These are phyloP conservation scores for Thalia dealbata DNA, from an alignment of 176 grass and related monocot species.

Conservation along the genomic window DNA sequence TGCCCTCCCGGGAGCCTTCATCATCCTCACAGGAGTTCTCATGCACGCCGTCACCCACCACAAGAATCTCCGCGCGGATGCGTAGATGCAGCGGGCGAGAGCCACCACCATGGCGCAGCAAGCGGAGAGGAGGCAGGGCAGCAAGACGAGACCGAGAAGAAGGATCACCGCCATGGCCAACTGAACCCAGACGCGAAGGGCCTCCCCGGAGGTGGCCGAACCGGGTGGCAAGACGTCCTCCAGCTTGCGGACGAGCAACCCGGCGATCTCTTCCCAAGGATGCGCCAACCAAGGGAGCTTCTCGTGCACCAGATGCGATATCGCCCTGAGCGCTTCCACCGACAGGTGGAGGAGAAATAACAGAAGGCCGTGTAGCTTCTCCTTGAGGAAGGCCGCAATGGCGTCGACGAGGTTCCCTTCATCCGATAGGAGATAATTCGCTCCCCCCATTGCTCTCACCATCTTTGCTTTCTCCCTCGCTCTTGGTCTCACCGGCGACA, in stretches of 20 bases:
- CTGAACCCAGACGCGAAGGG: background rate
- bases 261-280: background rate
- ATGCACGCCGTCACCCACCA: background rate
- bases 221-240: background rate
- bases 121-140: too few species aligned
- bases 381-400: too few species aligned
- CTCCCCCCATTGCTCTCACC: too few species aligned
- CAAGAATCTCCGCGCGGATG: background rate
- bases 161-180: background rate
- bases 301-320: background rate
- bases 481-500: too few species aligned
- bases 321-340: too few species aligned
- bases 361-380: too few species aligned
- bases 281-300: background rate
- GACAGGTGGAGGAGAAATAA: too few species aligned
- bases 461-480: too few species aligned
- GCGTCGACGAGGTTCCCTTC: too few species aligned
- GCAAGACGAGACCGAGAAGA: too few species aligned
- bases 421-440: too few species aligned
- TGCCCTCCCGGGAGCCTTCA: conserved; percentile 24
- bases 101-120: too few species aligned
- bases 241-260: background rate
- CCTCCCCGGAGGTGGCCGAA: background rate
- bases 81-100: background rate
- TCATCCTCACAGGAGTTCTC: background rate